Evolutionary conservation across 306 rosid species (phyloP).

Genomic region (Cicer cuneatum): DNA sequence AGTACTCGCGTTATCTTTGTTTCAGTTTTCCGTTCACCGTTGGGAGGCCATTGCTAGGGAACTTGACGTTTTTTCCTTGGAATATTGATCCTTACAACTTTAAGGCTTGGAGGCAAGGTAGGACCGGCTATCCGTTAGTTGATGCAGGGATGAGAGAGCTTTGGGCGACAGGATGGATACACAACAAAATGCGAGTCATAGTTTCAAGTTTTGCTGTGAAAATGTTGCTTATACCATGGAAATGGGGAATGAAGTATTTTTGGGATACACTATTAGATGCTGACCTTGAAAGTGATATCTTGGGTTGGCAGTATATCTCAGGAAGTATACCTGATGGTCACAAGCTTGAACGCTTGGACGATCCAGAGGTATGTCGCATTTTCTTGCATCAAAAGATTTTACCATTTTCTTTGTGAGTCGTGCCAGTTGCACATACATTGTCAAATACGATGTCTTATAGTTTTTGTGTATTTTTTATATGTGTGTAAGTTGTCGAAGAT

Average conservation of each 20-base stretch:
- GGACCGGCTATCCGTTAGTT: conserved; percentile 95
- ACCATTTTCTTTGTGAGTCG: neutral
- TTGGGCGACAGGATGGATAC: conserved; percentile 99
- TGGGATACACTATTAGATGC: conserved; percentile 99
- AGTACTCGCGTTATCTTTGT: conserved; percentile 89
- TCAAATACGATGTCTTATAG: too few relatives aligned
- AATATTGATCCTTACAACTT: conserved; percentile 63
- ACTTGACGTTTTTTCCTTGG: conserved; percentile 90
- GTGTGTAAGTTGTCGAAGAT: too few relatives aligned
- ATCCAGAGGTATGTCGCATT: neutral
- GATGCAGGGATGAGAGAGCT: conserved; percentile 99
- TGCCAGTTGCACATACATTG: too few relatives aligned
- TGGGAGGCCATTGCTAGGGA: conserved; percentile 89
- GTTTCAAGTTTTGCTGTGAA: conserved; percentile 96
- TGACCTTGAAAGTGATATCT: conserved; percentile 93
- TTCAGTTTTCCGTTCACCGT: conserved; percentile 86
- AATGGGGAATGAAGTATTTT: conserved; percentile 99
- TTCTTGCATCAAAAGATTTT: neutral
- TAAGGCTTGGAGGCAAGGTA: conserved; percentile 97
- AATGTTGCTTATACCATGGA: conserved; percentile 98
- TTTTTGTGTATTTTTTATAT: too few relatives aligned
- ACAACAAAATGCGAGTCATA: conserved; percentile 89
- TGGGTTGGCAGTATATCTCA: conserved; percentile 97
- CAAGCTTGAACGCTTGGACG: conserved; percentile 7
- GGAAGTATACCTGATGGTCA: conserved; percentile 88